Evolutionary conservation across 2,329 filamentous ascomycete genomes (phyloP).

Genomic region (Leptographium galeiforme): DNA sequence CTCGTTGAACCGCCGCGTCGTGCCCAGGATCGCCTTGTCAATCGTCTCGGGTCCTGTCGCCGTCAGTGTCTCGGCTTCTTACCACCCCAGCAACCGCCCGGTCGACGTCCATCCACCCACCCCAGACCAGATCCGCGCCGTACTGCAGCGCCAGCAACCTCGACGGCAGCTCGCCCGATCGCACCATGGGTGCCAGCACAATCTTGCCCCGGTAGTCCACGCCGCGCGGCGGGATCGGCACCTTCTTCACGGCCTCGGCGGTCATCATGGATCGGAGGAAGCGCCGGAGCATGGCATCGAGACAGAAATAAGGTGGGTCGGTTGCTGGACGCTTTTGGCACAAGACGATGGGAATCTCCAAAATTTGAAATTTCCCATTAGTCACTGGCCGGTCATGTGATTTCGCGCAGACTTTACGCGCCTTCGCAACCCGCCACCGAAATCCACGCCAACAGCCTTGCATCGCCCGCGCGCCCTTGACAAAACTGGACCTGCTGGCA

Average conservation of each 20-base stretch:
- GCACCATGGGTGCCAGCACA: conserved; percentile 94
- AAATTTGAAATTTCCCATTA: background rate
- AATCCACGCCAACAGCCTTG: background rate
- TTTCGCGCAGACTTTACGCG: background rate
- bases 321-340: background rate
- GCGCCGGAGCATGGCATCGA: conserved; percentile 11
- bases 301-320: background rate
- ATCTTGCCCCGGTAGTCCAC: conserved; percentile 91
- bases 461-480: background rate
- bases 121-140: conserved; percentile 94
- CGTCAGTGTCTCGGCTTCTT: background rate
- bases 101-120: too few species aligned
- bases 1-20: conserved; percentile 62
- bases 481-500: background rate
- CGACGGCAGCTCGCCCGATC: conserved; percentile 89
- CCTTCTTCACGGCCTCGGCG: conserved; percentile 43
- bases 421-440: too few species aligned
- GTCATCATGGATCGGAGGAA: conserved; percentile 42
- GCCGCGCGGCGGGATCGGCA: conserved; percentile 75
- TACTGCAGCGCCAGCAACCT: conserved; percentile 82
- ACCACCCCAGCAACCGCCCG: too few species aligned
- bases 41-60: conserved; percentile 74
- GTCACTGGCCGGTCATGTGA: background rate
- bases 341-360: background rate
- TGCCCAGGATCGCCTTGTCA: conserved; percentile 82